Evolutionary conservation across 1,284 basidiomycete species (phyloP).

Genomic region (Hemileia vastatrix): DNA sequence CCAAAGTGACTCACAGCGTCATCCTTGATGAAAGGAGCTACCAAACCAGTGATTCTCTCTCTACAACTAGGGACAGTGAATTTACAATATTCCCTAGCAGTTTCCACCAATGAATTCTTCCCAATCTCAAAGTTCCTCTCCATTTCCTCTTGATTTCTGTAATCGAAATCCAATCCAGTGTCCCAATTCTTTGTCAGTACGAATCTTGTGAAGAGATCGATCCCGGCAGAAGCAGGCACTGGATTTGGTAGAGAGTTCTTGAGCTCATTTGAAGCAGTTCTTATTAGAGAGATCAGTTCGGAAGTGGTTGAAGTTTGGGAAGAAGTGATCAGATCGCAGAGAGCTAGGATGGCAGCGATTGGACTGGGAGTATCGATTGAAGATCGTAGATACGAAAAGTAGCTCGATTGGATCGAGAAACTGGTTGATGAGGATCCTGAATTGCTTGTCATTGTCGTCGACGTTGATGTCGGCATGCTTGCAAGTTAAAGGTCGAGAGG

Average conservation of each 20-base stretch:
- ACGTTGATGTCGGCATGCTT: too few relatives aligned
- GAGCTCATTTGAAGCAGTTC: conserved; percentile 61
- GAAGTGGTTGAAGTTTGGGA: conserved; percentile 84
- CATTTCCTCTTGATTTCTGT: background rate
- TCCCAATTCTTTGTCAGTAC: conserved; percentile 72
- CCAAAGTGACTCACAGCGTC: too few relatives aligned
- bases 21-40: too few relatives aligned
- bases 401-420: conserved; percentile 36
- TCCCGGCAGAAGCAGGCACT: conserved; percentile 76
- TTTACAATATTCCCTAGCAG: conserved; percentile 63
- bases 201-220: conserved; percentile 77
- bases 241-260: conserved; percentile 61
- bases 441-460: too few relatives aligned
- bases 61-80: conserved; percentile 67
- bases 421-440: conserved; percentile 9
- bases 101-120: conserved; percentile 65
- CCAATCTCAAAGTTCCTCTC: conserved; percentile 62
- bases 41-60: too few relatives aligned
- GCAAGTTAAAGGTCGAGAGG: too few relatives aligned
- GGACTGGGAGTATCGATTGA: conserved; percentile 35
- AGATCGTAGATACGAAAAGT: conserved; percentile 31
- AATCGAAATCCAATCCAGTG: conserved; percentile 64
- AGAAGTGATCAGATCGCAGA: conserved; percentile 36
- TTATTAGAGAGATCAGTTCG: conserved; percentile 71
- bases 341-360: conserved; percentile 41